Percentiles rank a stretch among this genome's conserved stretches.
Evolutionary conservation across 2,329 filamentous ascomycete genomes (phyloP).

Genomic region (Coniella lustricola): DNA sequence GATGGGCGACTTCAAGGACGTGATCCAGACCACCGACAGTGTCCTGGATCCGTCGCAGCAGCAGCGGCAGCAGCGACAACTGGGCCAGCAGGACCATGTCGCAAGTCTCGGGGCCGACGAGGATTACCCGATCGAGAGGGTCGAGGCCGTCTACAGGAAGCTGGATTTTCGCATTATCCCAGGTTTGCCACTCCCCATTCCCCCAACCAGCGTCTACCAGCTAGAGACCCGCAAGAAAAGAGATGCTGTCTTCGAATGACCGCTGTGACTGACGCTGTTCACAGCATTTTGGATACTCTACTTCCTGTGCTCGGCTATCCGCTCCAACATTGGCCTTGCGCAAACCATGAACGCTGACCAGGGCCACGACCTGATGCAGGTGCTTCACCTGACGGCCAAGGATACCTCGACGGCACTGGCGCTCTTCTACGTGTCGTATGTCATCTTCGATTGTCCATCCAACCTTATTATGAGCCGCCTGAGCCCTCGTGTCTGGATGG

Average conservation of each 20-base stretch:
- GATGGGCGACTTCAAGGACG: constrained; percentile 27
- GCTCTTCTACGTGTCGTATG: constrained; percentile 88
- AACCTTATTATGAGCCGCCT: constrained; percentile 83
- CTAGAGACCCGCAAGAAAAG: no score
- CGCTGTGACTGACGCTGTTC: background rate
- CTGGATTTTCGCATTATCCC: constrained; percentile 55
- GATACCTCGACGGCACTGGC: constrained; percentile 80
- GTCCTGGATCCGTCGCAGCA: constrained; percentile 1
- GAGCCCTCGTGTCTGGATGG: constrained; percentile 86
- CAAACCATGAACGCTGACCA: constrained; percentile 79
- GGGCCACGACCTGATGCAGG: constrained; percentile 67
- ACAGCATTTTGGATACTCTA: constrained; percentile 82
- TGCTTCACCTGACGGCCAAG: constrained; percentile 62
- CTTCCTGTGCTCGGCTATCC: constrained; percentile 86
- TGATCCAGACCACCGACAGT: constrained; percentile 15
- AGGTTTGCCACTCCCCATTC: constrained; percentile 27
- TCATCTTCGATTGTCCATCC: constrained; percentile 81
- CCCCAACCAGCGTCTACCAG: background rate
- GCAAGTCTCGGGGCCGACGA: constrained; percentile 10
- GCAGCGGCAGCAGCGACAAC: background rate
- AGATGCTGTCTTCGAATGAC: background rate
- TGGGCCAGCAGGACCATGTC: background rate
- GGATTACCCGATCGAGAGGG: constrained; percentile 43
- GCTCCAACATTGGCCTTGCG: constrained; percentile 86
- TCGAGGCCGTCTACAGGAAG: constrained; percentile 51